Base-by-base conservation (phyloP, 116 monocot genomes). In the Papilionanthe hybrid region DNA sequence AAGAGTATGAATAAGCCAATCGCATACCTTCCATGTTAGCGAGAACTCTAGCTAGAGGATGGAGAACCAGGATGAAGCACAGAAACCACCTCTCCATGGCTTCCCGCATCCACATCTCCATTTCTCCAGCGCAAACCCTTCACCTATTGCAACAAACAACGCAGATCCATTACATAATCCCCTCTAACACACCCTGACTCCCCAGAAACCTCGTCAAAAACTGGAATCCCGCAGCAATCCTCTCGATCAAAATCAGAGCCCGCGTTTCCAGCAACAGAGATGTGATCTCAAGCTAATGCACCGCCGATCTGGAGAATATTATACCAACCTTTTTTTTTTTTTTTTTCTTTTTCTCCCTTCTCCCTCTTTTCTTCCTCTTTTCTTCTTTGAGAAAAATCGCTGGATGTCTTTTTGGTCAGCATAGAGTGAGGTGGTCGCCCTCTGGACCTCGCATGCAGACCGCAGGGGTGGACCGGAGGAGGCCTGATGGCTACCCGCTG, bases 1-100 rank as follows among this genome's bases (percentile, higher is more conserved):
- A 44, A 8, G 22, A 73, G 42, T 29, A 73, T 69, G 13, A 69
- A 25, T 42, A 29, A 77, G 76, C 53, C 30, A 25, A 53, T 50
- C 22, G 28, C 75, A 69, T 79, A 90, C 90, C 90, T 90, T 90
- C 90, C 71, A 73, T 83, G 43, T 90, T 90, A 47, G 90, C 87
- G 15, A 75, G 32, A 79, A 87, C 79, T 75, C 75, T 79, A 72
- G 60, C 60, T 3, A 87, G 32, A 27, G 80, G 80, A 43, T 81
- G 71, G 22, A 87, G 67, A 43, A 85, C 78, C 75, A 87, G 32
- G 78, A 90, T 72, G 79, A 86, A n/a, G 77, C 68, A 84, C 19
- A 89, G 15, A 41, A 82, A 76, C 80, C 86, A 82, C 58, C 79
- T 55, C 43, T 76, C 75, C 78, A 81, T 22, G 9, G 67, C 66